Base-by-base conservation (phyloP, 2,329 filamentous ascomycete genomes). In the Orbilia quercus region DNA sequence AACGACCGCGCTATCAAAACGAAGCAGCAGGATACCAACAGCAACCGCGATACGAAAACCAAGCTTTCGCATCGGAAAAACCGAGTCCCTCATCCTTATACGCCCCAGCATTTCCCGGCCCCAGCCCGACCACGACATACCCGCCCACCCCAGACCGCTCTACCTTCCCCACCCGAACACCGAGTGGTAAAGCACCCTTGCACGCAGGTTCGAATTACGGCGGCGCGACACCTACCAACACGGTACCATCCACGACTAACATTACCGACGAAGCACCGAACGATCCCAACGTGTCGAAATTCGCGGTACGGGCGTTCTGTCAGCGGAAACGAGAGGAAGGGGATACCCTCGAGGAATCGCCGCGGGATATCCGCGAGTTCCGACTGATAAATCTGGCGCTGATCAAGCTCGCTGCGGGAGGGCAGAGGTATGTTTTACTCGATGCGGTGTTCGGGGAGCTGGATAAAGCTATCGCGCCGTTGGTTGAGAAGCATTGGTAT, bases 401-500 rank as follows among this genome's bases (percentile, higher is more conserved):
- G 7, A 72, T 72, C 7, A 72, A 72, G 12, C 53, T 72, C 36
- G 44, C 36, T 1, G 67, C 59, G 5, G 67, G 67, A 14, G 53
- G 53, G 12, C 18, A 65, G 59, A 31, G 67, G 47, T 64, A 72
- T 50, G 67, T 72, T 4, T 22, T 72, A 16, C 54, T 72, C 2
- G 67, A 72, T 42, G 67, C 60, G 22, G 67, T 72, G 36, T 65
- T 72, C 40, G 67, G 67, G 38, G 67, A 72, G 47, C 36, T 72
- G 59, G 67, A 72, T 42, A 45, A 72, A 22, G 44, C 53, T 11
- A 65, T 72, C 18, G 67, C 67, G 2, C 59, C 67, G 22, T 38
- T 72, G 47, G 47, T 72, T 20, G 67, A 72, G 38, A 72, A 72
- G 47, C 67, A 72, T 48, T 72, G 67, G 67, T 72, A 65, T 44